These are phyloP conservation scores for Neopestalotiopsis rosae DNA, from an alignment of 2,329 filamentous ascomycete species.

Conservation along the genomic window DNA sequence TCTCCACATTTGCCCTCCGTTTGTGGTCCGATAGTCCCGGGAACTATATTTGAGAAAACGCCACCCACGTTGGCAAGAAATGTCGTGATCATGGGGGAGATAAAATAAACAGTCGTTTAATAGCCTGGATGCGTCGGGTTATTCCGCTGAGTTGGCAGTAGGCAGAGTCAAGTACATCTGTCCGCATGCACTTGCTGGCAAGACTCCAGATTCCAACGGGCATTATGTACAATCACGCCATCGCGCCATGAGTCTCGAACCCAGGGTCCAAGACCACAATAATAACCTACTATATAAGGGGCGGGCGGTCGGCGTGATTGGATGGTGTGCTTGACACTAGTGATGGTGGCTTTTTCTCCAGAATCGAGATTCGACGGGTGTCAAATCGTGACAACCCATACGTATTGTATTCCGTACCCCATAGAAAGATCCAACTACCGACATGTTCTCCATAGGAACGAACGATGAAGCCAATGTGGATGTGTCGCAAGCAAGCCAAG, in stretches of 20 bases:
- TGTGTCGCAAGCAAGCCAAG: too few species aligned
- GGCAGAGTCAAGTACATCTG: neutral
- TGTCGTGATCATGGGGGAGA: neutral
- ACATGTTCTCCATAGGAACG: neutral
- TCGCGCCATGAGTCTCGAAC: neutral
- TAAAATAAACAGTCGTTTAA: neutral
- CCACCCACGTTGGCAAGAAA: neutral
- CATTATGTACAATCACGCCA: neutral
- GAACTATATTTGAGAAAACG: neutral
- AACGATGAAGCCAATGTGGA: neutral
- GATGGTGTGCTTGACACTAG: neutral
- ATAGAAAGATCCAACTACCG: neutral
- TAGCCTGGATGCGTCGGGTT: neutral
- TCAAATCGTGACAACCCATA: neutral
- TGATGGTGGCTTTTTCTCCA: neutral
- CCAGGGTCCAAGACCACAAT: neutral
- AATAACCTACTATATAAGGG: neutral
- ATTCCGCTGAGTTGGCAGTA: neutral
- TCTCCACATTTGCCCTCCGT: neutral
- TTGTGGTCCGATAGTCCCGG: neutral
- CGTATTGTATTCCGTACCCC: neutral
- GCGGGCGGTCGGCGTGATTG: neutral
- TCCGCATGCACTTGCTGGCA: too few species aligned
- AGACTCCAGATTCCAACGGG: neutral
- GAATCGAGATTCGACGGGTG: neutral